Evolutionary conservation across 2,329 filamentous ascomycete genomes (phyloP).

Genomic region (Ophiostoma sp.): DNA sequence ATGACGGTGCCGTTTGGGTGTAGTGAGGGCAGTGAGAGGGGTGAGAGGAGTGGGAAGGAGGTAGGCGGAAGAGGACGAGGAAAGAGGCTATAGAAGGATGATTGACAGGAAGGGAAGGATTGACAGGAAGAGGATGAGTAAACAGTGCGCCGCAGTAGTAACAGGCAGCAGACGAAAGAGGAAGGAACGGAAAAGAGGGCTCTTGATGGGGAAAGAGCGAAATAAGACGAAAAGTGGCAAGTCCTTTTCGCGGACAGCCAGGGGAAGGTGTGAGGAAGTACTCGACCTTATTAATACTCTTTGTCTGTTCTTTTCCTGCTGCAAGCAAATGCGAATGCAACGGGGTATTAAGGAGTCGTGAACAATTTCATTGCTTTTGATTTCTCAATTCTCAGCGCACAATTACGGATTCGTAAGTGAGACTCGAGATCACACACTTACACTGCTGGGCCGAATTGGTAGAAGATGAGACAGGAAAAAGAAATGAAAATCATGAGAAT

Average conservation of each 20-base stretch:
- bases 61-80: neutral
- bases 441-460: neutral
- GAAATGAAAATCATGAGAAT: too few species aligned
- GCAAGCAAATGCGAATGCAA: neutral
- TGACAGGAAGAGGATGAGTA: neutral
- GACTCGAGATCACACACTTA: neutral
- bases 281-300: neutral
- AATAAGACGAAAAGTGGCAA: neutral
- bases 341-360: neutral
- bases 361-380: neutral
- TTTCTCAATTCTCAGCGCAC: neutral
- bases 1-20: neutral
- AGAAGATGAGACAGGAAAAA: too few species aligned
- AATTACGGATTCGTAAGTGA: constrained; percentile 2
- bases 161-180: neutral
- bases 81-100: neutral
- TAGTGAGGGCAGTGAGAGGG: neutral
- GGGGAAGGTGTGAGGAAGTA: constrained; percentile 1
- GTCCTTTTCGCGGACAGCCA: neutral
- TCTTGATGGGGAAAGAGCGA: neutral
- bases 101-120: neutral
- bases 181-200: neutral
- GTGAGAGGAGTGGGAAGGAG: neutral
- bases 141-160: neutral
- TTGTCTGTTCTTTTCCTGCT: neutral